These are phyloP conservation scores for Begonia peltatifolia DNA, from an alignment of 306 rosid species.

Conservation along the genomic window DNA sequence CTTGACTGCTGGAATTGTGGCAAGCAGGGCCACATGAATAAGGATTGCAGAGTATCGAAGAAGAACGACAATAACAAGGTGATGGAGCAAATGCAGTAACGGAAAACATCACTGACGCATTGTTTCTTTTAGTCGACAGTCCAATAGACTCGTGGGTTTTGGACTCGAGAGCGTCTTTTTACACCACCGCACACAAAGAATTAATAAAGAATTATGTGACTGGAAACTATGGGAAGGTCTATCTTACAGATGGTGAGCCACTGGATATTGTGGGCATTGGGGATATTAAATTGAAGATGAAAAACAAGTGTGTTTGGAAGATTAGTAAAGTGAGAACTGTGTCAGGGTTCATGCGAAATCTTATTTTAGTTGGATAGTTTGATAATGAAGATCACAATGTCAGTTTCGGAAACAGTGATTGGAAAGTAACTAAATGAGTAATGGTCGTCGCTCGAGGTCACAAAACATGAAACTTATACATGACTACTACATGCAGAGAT, in stretches of 20 bases:
- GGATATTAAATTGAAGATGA: not conserved
- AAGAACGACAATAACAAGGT: not conserved
- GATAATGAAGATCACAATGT: not conserved
- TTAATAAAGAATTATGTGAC: not conserved
- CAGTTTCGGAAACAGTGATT: not conserved
- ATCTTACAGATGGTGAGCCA: not conserved
- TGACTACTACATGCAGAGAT: not conserved
- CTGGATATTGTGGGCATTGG: not conserved
- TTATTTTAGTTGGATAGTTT: not conserved
- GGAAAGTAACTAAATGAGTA: not conserved
- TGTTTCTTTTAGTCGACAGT: not conserved
- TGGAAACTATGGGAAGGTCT: not conserved
- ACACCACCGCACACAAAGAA: not conserved
- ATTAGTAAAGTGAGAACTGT: not conserved
- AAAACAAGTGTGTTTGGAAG: not conserved
- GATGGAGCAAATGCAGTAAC: not conserved
- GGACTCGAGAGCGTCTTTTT: not conserved
- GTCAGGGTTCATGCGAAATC: not conserved
- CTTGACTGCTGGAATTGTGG: not conserved
- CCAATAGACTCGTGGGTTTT: not conserved
- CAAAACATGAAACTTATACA: not conserved
- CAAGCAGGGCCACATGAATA: not conserved
- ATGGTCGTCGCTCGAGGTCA: not conserved
- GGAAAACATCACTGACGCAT: not conserved
- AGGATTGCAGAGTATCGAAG: no score